Evolutionary conservation across 2,329 filamentous ascomycete genomes (phyloP).

Genomic region (Lecanicillium sp.): DNA sequence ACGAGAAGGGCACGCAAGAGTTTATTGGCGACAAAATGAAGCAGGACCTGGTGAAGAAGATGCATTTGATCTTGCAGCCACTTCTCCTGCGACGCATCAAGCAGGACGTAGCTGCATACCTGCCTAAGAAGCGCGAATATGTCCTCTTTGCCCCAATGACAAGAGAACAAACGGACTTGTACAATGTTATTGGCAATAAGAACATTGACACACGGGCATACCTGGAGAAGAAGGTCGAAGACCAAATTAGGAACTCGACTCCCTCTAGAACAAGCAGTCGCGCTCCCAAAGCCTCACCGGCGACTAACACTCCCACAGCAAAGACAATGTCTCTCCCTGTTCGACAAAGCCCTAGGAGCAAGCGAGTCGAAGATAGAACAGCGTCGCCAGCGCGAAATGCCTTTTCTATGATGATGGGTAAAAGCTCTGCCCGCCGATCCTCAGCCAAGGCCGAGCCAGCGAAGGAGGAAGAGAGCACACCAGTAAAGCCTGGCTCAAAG

Average conservation of each 20-base stretch:
- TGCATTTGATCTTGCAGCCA: constrained; percentile 89
- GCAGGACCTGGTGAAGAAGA: constrained; percentile 53
- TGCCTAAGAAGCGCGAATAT: constrained; percentile 97
- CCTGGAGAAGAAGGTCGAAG: constrained; percentile 70
- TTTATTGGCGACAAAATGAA: constrained; percentile 69
- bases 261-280: constrained; percentile 22
- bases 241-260: constrained; percentile 42
- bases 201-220: constrained; percentile 61
- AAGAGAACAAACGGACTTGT: constrained; percentile 82
- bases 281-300: constrained; percentile 14
- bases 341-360: constrained; percentile 26
- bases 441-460: constrained; percentile 16
- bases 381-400: constrained; percentile 30
- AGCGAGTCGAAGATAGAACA: constrained; percentile 16
- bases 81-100: constrained; percentile 84
- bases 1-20: constrained; percentile 70
- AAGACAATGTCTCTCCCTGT: constrained; percentile 24
- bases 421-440: constrained; percentile 17
- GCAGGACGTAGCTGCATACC: constrained; percentile 78
- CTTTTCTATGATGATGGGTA: constrained; percentile 48
- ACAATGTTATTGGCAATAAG: constrained; percentile 57
- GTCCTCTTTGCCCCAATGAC: constrained; percentile 91
- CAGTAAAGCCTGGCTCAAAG: constrained; percentile 18
- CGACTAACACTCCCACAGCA: constrained; percentile 11
- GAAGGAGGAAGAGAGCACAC: constrained; percentile 11